Conservation (phyloP, 805 yeast species). For the Torulaspora maleeae region DNA sequence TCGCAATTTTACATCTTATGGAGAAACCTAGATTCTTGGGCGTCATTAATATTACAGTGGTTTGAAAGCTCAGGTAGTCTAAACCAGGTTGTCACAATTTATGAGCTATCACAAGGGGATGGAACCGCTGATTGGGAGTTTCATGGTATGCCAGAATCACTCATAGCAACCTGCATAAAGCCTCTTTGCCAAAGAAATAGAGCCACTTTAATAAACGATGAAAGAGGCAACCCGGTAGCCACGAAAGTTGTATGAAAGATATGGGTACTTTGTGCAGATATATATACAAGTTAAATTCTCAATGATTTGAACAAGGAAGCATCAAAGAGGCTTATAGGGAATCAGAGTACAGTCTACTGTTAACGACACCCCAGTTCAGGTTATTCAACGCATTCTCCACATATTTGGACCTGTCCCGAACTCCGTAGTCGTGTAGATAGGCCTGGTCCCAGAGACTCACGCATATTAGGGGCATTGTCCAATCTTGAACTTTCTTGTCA, state of each 20-base stretch:
- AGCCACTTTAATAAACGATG: conserved; percentile 68
- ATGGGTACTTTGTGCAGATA: conserved; percentile 1
- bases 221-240: conserved; percentile 65
- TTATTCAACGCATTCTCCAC: conserved; percentile 71
- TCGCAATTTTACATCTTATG: conserved; percentile 47
- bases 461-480: conserved; percentile 59
- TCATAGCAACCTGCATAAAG: conserved; percentile 53
- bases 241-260: conserved; percentile 56
- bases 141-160: conserved; percentile 52
- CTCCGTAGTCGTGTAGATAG: conserved; percentile 80
- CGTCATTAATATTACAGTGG: conserved; percentile 58
- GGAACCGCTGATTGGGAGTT: conserved; percentile 53
- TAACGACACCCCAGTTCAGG: conserved; percentile 78
- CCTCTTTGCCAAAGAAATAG: conserved; percentile 60
- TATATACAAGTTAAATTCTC: conserved; percentile 5
- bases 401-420: conserved; percentile 64
- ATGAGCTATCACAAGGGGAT: conserved; percentile 71
- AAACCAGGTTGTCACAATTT: conserved; percentile 72
- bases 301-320: not conserved
- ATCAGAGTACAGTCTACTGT: conserved; percentile 38
- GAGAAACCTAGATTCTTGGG: conserved; percentile 68
- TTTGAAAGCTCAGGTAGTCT: conserved; percentile 73
- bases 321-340: conserved; percentile 1
- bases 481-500: conserved; percentile 45
- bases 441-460: conserved; percentile 87